Base-by-base conservation (phyloP, 2,329 filamentous ascomycete species). In the Thyridium curvatum region DNA sequence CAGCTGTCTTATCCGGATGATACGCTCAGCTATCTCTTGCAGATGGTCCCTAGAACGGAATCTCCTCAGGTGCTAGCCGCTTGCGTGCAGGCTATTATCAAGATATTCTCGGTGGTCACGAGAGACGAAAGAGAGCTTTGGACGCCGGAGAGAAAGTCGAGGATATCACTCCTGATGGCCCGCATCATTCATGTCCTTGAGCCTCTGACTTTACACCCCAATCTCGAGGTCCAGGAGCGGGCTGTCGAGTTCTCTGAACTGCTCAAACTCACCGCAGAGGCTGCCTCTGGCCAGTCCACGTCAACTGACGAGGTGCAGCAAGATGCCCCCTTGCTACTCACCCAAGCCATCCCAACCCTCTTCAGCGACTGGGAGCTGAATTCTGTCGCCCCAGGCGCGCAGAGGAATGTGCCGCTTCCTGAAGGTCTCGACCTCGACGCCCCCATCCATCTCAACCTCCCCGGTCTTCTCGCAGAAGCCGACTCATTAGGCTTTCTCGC, bases 241-340 rank as follows among this genome's bases (percentile, higher is more conserved):
- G 84, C 90, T 3, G 90, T 96, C 2, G 90, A 96, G 55, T 94
- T 95, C 51, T 74, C 89, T 0, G 93, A 98, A 56, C 71, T 97
- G 12, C 77, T 97, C 52, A 88, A 88, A 42, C 71, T 98, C 33
- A 88, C 87, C 3, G 80, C 82, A 1, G 93, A 98, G 64, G 89
- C 91, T 12, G 77, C 78, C 3, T 74, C 80, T 8, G 79, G 72
- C 2, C 84, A 90, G 44, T 71, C 76, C 10, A 65, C 75, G 12
- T 73, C 72, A 2, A 72, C 68, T 1, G 72, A 73, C 26, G 64
- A 70, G 2, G 46, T 64, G 4, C 61, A 71, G 17, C 74, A 80
- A 47, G 84, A 93, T 46, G 74, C 86, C 9, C 93, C 93, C 3
- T 66, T 94, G 12, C 72, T 98, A 3, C 74, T 98, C 5, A 94